Conservation (phyloP, 2,329 filamentous ascomycete genomes). For the Fusarium penzigii region DNA sequence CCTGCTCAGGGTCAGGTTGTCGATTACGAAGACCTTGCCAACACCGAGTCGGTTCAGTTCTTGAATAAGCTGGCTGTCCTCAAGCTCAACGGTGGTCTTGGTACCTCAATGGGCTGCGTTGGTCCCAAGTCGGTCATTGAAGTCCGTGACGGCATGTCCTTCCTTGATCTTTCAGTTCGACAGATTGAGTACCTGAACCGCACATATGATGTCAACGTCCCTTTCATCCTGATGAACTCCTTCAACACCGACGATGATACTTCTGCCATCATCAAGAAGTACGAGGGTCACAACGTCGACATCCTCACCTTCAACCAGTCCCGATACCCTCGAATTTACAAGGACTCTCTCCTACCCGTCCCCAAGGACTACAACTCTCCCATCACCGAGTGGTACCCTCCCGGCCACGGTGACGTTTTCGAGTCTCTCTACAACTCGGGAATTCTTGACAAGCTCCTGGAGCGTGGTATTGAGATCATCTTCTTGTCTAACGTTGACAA, state of each 20-base stretch:
- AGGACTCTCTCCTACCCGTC: slow-evolving; percentile 95
- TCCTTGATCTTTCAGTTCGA: slow-evolving; percentile 96
- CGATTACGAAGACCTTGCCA: slow-evolving; percentile 87
- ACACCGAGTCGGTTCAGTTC: slow-evolving; percentile 89
- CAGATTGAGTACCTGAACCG: slow-evolving; percentile 99
- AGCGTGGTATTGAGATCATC: slow-evolving; percentile 93
- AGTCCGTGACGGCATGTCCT: slow-evolving; percentile 99
- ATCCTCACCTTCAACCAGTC: slow-evolving; percentile 99
- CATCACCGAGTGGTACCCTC: slow-evolving; percentile 97
- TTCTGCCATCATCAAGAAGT: slow-evolving; percentile 99
- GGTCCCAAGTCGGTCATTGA: slow-evolving; percentile 99
- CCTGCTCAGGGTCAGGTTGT: slow-evolving; percentile 93
- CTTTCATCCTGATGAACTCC: slow-evolving; percentile 99
- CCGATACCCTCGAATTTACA: slow-evolving; percentile 94
- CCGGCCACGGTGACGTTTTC: slow-evolving; percentile 98
- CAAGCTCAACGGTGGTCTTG: slow-evolving; percentile 98
- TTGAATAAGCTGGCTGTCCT: slow-evolving; percentile 96
- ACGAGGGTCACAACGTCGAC: slow-evolving; percentile 99
- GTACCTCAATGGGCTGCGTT: slow-evolving; percentile 99
- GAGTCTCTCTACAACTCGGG: slow-evolving; percentile 99
- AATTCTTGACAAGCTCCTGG: slow-evolving; percentile 93
- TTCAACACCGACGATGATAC: slow-evolving; percentile 99
- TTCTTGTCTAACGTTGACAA: slow-evolving; percentile 99
- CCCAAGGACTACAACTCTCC: slow-evolving; percentile 85
- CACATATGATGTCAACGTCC: slow-evolving; percentile 95